phyloP scores from a whole-genome alignment of 805 yeast genomes.

The Sungouiella thailandica region DNA sequence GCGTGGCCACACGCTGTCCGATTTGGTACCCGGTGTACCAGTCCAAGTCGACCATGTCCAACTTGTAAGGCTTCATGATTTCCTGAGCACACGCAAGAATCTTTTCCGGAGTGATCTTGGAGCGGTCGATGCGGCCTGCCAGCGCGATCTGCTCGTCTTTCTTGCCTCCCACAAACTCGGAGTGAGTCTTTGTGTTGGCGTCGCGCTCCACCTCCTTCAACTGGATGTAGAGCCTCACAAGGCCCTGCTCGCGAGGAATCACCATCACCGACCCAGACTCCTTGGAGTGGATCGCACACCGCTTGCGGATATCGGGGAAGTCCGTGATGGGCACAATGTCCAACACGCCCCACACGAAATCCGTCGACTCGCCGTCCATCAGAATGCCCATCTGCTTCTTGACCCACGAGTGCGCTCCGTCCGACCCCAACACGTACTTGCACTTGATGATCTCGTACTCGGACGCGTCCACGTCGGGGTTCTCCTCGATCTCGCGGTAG shows the following conservation, averaged over 20 bases:
- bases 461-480: conserved; percentile 6
- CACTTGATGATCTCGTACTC: conserved; percentile 18
- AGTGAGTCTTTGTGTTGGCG: background rate
- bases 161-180: background rate
- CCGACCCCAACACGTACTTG: conserved; percentile 27
- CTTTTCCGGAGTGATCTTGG: conserved; percentile 27
- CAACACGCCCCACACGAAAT: conserved; percentile 31
- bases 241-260: conserved; percentile 29
- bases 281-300: conserved; percentile 29
- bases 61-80: conserved; percentile 15
- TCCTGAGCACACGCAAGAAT: conserved; percentile 12
- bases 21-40: conserved; percentile 31
- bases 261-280: conserved; percentile 27
- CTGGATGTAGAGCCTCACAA: conserved; percentile 28
- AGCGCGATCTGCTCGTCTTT: conserved; percentile 1
- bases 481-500: conserved; percentile 6
- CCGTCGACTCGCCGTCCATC: conserved; percentile 31
- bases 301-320: conserved; percentile 30
- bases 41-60: conserved; percentile 20
- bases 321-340: conserved; percentile 31
- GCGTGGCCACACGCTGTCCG: conserved; percentile 24
- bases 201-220: conserved; percentile 7
- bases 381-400: conserved; percentile 25
- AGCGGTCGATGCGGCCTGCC: conserved; percentile 21
- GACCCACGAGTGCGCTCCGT: conserved; percentile 23